Conservation (phyloP, 2,329 filamentous ascomycete genomes). For the Alternaria postmessia region DNA sequence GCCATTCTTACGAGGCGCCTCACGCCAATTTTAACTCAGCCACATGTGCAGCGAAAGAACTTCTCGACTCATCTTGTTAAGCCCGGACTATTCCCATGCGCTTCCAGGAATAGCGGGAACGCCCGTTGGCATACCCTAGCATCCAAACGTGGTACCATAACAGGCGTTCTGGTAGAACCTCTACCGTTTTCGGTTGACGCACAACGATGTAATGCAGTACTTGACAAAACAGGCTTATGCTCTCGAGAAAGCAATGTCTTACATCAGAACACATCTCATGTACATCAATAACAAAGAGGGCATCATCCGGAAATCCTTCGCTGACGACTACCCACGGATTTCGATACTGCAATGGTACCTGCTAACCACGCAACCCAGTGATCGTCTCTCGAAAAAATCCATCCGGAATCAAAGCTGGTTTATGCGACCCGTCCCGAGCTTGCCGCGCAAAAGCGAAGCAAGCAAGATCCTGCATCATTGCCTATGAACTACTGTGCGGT, state of each 20-base stretch:
- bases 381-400: background rate
- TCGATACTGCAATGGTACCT: background rate
- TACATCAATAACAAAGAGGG: background rate
- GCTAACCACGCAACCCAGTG: background rate
- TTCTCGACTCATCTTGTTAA: slow-evolving; percentile 8
- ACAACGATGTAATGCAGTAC: background rate
- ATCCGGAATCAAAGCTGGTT: background rate
- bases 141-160: background rate
- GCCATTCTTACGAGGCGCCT: slow-evolving; percentile 23
- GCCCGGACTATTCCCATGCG: slow-evolving; percentile 22
- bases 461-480: background rate
- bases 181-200: background rate
- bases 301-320: background rate
- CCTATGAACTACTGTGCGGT: background rate
- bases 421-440: background rate
- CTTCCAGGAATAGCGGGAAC: slow-evolving; percentile 22
- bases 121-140: slow-evolving; percentile 18
- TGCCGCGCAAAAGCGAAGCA: background rate
- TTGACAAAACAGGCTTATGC: background rate
- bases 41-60: slow-evolving; percentile 20
- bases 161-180: slow-evolving; percentile 2
- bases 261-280: background rate
- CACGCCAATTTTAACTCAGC: slow-evolving; percentile 12
- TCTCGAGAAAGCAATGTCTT: background rate
- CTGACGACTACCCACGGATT: background rate